Base-by-base conservation (phyloP, 495 filamentous ascomycete genomes). In the Letharia lupina region DNA sequence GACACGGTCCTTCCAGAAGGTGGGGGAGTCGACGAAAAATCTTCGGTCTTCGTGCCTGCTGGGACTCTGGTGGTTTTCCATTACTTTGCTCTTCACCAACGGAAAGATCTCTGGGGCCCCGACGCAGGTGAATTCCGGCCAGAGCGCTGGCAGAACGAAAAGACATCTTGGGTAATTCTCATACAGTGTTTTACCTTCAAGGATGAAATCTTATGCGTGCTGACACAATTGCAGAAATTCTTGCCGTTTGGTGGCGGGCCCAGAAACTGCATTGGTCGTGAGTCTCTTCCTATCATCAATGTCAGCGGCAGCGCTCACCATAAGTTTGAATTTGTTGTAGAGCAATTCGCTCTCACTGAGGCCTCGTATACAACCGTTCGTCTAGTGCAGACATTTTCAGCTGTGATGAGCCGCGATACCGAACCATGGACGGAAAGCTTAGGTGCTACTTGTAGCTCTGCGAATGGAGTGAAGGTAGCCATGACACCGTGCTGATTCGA, bases 101-200 rank as follows among this genome's bases (percentile, higher is more conserved):
- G 71, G 11, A 67, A 65, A 15, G 76, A 79, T n/a, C 71, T 83
- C 11, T 83, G 77, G 63, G 82, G 80, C 23, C 67, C 70, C 1
- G 80, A 84, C 61, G 77, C 79, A n/a, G 71, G 76, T 6, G 71
- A 74, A 40, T 84, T 79, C 72, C 65, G 72, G 2, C 82, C 82
- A 16, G 77, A 81, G 65, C 67, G 81, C 13, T 84, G 82, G 82
- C 76, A 77, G 18, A 47, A 16, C 5, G 15, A 20, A 20, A 47
- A 47, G 44, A 3, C 44, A 47, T 16, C 15, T 20, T 47, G 44
- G 44, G 40, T 42, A 42, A 12, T 11, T 42, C 40, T 42, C 40
- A 42, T 10, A 40, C 10, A 40, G 23, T 28, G 23, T 4, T 39
- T 39, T 39, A 39, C 37, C 37, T 12, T 42, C 40, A 42, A 13